phyloP scores from a whole-genome alignment of 768 basidiomycete species.

The Xerocomellus intermedius region DNA sequence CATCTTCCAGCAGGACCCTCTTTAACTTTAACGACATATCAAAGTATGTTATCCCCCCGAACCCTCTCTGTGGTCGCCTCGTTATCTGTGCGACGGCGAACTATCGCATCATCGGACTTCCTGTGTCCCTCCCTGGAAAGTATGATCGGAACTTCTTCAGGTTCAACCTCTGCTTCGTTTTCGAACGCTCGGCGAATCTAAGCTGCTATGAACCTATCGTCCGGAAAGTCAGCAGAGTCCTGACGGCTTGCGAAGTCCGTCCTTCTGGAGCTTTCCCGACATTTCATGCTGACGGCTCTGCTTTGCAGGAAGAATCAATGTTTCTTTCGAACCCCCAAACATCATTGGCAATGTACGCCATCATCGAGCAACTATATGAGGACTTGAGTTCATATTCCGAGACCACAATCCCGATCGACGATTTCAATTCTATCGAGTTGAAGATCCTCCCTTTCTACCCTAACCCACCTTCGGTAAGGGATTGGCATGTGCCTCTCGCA shows the following conservation, averaged over 20 bases:
- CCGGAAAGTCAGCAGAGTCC: constrained; percentile 88
- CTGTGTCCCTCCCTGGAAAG: constrained; percentile 70
- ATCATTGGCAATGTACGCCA: constrained; percentile 67
- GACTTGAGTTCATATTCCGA: constrained; percentile 98
- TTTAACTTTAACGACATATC: constrained; percentile 92
- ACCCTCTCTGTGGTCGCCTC: constrained; percentile 81
- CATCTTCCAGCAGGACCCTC: constrained; percentile 53
- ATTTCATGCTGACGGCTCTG: constrained; percentile 2
- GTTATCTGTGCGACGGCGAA: constrained; percentile 81
- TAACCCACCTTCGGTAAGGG: constrained; percentile 84
- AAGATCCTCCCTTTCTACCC: constrained; percentile 97
- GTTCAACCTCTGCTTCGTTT: constrained; percentile 96
- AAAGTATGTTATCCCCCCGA: constrained; percentile 90
- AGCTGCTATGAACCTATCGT: constrained; percentile 97
- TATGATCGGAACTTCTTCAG: constrained; percentile 88
- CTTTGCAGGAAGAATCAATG: constrained; percentile 75
- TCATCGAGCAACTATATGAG: constrained; percentile 95
- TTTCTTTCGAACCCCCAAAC: constrained; percentile 79
- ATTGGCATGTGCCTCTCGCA: constrained; percentile 95
- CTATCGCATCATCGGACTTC: constrained; percentile 90
- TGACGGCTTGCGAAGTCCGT: constrained; percentile 85
- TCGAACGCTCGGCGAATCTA: constrained; percentile 85
- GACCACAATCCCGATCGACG: constrained; percentile 87
- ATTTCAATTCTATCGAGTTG: constrained; percentile 91
- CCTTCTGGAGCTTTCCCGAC: constrained; percentile 3